Percentiles rank a stretch among this genome's conserved stretches.
Evolutionary conservation across 257 asterid genomes (phyloP).

Genomic region (Salvia hispanica): DNA sequence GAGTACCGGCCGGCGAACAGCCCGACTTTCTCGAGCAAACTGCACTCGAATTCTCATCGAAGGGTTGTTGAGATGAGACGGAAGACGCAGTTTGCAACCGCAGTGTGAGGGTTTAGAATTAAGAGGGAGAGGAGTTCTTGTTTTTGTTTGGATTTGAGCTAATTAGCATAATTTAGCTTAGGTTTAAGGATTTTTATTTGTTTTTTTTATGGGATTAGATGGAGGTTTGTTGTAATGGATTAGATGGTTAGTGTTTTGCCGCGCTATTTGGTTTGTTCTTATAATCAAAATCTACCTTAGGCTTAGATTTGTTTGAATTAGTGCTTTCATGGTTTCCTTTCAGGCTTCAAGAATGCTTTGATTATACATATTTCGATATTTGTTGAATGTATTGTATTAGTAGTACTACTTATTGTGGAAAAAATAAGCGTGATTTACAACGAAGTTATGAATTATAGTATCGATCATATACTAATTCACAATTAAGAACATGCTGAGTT

Average conservation of each 20-base stretch:
- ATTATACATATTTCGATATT: background rate
- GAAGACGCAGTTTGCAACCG: slow-evolving; percentile 47
- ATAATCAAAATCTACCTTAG: too few species aligned
- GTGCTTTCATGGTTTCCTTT: too few species aligned
- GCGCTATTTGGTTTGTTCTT: slow-evolving; percentile 14
- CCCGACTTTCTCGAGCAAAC: slow-evolving; percentile 57
- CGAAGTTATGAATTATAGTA: too few species aligned
- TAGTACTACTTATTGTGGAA: too few species aligned
- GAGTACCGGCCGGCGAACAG: slow-evolving; percentile 87
- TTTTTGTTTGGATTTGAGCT: background rate
- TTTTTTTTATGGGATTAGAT: slow-evolving; percentile 26
- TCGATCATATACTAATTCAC: too few species aligned
- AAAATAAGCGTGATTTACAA: too few species aligned
- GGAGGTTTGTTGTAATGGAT: slow-evolving; percentile 40
- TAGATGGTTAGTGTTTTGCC: slow-evolving; percentile 33
- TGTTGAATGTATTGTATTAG: too few species aligned
- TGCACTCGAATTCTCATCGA: slow-evolving; percentile 86
- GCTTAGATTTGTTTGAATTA: slow-evolving; percentile 8
- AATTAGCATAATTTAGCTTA: slow-evolving; percentile 35
- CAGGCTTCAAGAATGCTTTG: background rate
- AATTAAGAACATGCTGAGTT: too few species aligned
- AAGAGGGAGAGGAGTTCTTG: slow-evolving; percentile 41
- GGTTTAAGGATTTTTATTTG: slow-evolving; percentile 39
- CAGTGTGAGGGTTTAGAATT: slow-evolving; percentile 48
- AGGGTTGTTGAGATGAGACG: slow-evolving; percentile 84